Evolutionary conservation across 352 stramenopile genomes (phyloP), one percentile per base, ranked within the genome.

Genomic region (Nothophytophthora sp.): DNA sequence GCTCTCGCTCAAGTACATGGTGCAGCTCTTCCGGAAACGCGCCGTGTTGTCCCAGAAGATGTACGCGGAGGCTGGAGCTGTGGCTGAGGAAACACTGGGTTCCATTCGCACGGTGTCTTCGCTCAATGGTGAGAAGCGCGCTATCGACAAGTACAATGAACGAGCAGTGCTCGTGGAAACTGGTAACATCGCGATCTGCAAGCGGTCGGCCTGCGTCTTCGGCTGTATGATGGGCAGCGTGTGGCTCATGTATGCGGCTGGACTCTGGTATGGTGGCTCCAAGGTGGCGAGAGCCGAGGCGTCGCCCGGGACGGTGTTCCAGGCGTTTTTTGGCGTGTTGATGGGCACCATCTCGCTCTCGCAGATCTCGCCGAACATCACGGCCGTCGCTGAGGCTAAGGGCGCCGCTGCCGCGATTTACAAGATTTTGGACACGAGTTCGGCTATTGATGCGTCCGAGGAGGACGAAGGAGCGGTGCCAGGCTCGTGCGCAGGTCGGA

Each of bases 221-320:
- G 39, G 50, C 18, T 33, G 73, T 27, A 73, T 86, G 51, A 15
- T 79, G 23, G 68, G 24, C 2, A 78, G 59, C 44, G 55, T 80
- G 1, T 87, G 61, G 67, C 8, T 82, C 25, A 83, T 81, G 58
- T 82, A 84, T 34, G 41, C 67, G 0, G 43, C 63, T 19, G 75
- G 71, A 33, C 38, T 86, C 2, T 86, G 75, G 75, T 86, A 86
- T 49, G 75, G 75, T 15, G 69, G 73, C 7, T 59, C 60, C 33
- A 70, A 76, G 36, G 70, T 79, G 27, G 67, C 66, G 2, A 43
- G 49, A 3, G 60, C 40, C 10, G 39, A 76, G 0, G 58, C 58
- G 0, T 60, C 61, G 5, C 73, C 76, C 18, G 66, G 61, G 0
- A 36, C 61, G 0, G 70, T 84, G 0, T 87, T 87, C 24, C 44